A percentile compares a stretch with the other conserved stretches of the same genome.
These are phyloP conservation scores for Bipolaris zeicola DNA, from an alignment of 2,329 filamentous ascomycete genomes.

Conservation along the genomic window DNA sequence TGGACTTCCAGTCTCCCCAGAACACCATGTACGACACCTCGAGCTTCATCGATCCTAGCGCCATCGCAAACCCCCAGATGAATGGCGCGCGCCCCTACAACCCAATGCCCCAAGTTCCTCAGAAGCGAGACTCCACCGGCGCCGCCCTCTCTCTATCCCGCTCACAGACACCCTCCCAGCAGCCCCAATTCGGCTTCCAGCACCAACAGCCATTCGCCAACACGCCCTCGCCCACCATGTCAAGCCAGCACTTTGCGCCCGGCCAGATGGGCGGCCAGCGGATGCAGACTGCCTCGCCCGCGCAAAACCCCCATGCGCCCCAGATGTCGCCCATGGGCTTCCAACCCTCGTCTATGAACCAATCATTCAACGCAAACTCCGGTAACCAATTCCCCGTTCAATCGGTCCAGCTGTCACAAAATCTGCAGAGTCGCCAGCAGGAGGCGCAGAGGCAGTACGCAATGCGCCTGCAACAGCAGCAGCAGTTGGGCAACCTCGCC, in stretches of 20 bases:
- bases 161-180: constrained; percentile 88
- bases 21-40: constrained; percentile 46
- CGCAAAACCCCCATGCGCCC: constrained; percentile 68
- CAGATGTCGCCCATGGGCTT: constrained; percentile 50
- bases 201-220: constrained; percentile 75
- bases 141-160: constrained; percentile 90
- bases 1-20: constrained; percentile 47
- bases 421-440: constrained; percentile 56
- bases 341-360: constrained; percentile 44
- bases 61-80: constrained; percentile 57
- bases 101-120: constrained; percentile 89
- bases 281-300: constrained; percentile 90
- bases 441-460: constrained; percentile 82
- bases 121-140: constrained; percentile 86
- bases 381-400: constrained; percentile 53
- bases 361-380: constrained; percentile 49
- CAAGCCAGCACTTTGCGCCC: constrained; percentile 73
- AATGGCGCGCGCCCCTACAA: constrained; percentile 75
- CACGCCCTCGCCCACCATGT: constrained; percentile 92
- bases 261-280: constrained; percentile 60
- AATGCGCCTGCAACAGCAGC: constrained; percentile 76
- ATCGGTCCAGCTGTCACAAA: constrained; percentile 56
- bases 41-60: constrained; percentile 49
- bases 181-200: constrained; percentile 67
- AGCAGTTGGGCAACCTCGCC: constrained; percentile 58